Evolutionary conservation across 2,329 filamentous ascomycete species (phyloP), one percentile per base, ranked within the genome.

Genomic region (Microascus cirrosus): DNA sequence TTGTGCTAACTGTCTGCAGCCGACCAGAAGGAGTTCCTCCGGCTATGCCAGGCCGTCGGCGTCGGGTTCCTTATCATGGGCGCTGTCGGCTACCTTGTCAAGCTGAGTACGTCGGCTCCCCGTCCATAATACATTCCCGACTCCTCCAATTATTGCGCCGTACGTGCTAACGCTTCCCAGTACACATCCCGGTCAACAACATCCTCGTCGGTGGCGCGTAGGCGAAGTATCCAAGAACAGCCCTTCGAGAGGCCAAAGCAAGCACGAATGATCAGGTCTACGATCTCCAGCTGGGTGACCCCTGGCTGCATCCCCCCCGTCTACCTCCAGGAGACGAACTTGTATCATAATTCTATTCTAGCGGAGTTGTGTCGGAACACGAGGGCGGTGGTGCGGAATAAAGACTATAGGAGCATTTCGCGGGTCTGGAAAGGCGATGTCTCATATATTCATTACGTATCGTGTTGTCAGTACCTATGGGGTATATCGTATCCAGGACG

Each of bases 11-110:
- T 36, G 24, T 51, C 4, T 35, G 2, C 45, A 74, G 73, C 73
- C 58, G 73, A 76, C 57, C 67, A 70, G 62, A 70, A 71, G 62
- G 74, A 76, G 64, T 76, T 76, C 61, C 65, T 74, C 57, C 71
- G 72, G 62, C 70, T 76, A 59, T 75, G 72, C 68, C 76, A 78
- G 73, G 84, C 84, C 61, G 84, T 87, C 61, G 85, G 84, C 59
- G 79, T 86, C 62, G 85, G 85, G 60, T 87, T 87, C 73, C 70
- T 87, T 62, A 79, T 87, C 71, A 87, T 86, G 84, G 84, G 84
- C 61, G 81, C 82, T 54, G 84, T 87, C 59, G 84, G 84, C 62
- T 87, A 86, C 72, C 71, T 87, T 61, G 83, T 87, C 68, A 87
- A 87, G 78, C 77, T 87, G 67, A 84, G 82, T 85, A 75, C 55